These are phyloP conservation scores for Fusarium sp. DNA, from an alignment of 2,329 filamentous ascomycete species.

Conservation along the genomic window DNA sequence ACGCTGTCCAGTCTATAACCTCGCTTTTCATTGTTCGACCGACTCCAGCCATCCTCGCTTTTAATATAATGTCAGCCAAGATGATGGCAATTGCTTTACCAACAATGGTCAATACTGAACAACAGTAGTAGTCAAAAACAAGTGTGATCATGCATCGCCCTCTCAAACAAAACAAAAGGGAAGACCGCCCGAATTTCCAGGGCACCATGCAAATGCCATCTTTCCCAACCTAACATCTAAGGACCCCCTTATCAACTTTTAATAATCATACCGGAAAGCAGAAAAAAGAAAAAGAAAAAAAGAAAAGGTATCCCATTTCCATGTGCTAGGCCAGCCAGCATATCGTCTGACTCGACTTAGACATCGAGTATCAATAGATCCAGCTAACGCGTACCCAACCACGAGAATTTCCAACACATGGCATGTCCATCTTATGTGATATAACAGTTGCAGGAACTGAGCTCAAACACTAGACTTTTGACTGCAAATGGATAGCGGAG, in stretches of 20 bases:
- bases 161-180: neutral
- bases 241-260: conserved; percentile 14
- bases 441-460: neutral
- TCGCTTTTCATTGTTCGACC: conserved; percentile 32
- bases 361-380: neutral
- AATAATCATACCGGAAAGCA: neutral
- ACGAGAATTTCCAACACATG: neutral
- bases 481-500: neutral
- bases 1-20: conserved; percentile 35
- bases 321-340: conserved; percentile 12
- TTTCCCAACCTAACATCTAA: conserved; percentile 29
- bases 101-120: neutral
- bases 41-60: conserved; percentile 32
- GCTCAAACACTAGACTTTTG: conserved; percentile 12
- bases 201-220: conserved; percentile 34
- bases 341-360: neutral
- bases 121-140: conserved; percentile 11
- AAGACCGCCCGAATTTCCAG: conserved; percentile 7
- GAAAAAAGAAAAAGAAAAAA: neutral
- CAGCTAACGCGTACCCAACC: neutral
- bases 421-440: neutral
- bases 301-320: neutral
- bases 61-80: conserved; percentile 14
- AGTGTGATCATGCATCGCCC: neutral
- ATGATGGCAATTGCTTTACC: neutral